A percentile compares a stretch with the other conserved stretches of the same genome.
These are phyloP conservation scores for Gossypium gossypioides DNA, from an alignment of 441 rosid genomes.

Conservation along the genomic window DNA sequence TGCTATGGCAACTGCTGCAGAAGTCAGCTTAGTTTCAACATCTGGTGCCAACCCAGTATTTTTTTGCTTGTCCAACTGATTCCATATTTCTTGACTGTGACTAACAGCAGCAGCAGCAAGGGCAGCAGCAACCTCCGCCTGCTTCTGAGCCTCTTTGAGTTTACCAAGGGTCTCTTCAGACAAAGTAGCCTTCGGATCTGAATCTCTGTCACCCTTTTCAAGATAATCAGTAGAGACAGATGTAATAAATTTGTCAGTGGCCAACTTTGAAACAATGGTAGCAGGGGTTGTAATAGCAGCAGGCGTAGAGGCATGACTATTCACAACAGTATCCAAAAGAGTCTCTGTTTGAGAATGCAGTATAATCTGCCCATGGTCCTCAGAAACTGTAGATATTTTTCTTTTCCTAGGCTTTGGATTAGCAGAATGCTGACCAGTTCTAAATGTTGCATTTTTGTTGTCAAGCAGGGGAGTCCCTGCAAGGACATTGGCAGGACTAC, in stretches of 20 bases:
- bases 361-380: conserved; percentile 34
- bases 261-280: conserved; percentile 33
- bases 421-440: conserved; percentile 43
- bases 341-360: conserved; percentile 40
- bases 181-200: conserved; percentile 34
- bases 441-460: conserved; percentile 29
- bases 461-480: conserved; percentile 43
- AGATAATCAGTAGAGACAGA: conserved; percentile 35
- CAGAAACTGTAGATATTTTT: conserved; percentile 50
- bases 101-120: conserved; percentile 68
- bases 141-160: conserved; percentile 62
- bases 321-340: conserved; percentile 32
- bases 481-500: conserved; percentile 34
- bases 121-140: conserved; percentile 79
- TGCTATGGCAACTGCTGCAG: conserved; percentile 72
- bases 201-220: conserved; percentile 25
- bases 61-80: conserved; percentile 53
- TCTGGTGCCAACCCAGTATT: conserved; percentile 44
- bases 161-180: conserved; percentile 57
- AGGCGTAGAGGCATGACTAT: conserved; percentile 31
- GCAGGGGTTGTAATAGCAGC: conserved; percentile 31
- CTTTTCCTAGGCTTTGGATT: conserved; percentile 72
- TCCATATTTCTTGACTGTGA: conserved; percentile 66
- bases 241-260: conserved; percentile 33
- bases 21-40: conserved; percentile 56